Base-by-base conservation (phyloP, 1,284 basidiomycete species). In the Melampsora abietis-canadensis region DNA sequence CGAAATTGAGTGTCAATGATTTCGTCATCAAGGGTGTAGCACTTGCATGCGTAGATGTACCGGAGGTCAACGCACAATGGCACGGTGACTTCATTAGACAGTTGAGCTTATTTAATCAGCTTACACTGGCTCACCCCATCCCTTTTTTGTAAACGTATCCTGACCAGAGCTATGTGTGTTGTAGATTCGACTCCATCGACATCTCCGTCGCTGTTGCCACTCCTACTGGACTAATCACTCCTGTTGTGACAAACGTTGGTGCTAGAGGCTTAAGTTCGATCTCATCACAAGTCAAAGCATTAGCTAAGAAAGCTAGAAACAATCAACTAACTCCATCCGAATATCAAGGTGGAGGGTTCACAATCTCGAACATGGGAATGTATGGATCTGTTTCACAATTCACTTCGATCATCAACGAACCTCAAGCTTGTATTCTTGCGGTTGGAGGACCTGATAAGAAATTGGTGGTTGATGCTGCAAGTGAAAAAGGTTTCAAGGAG, bases 351-450 rank as follows among this genome's bases (percentile, higher is more conserved):
- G 96, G 96, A 73, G 91, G 93, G 14, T 98, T 99, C 85, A 98
- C 96, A 72, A 93, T 99, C 82, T 98, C 96, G 78, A 99, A 99
- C 85, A 87, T 99, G 78, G 96, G 96, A 84, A 98, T 98, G 96
- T 96, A 87, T 81, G 95, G 92, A 79, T 73, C 70, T 5, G 80
- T 82, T 72, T 88, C 88, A 75, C 89, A 96, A 84, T 99, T 99
- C 84, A 98, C 94, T 24, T 96, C 96, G 66, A 98, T 99, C 85
- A 97, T 99, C 87, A 99, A 99, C 87, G 88, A 92, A 21, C 96
- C 96, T 47, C 96, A 98, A 84, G 92, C 92, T 77, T 97, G 94
- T 84, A 99, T 98, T 81, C 89, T 99, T 76, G 96, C 96, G 72
- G 88, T 98, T 78, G 94, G 96, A 59, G 87, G 89, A 31, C 94